Percentiles rank a stretch among this genome's conserved stretches.
phyloP scores from a whole-genome alignment of 2,329 filamentous ascomycete species.

The Fusarium miscanthi region DNA sequence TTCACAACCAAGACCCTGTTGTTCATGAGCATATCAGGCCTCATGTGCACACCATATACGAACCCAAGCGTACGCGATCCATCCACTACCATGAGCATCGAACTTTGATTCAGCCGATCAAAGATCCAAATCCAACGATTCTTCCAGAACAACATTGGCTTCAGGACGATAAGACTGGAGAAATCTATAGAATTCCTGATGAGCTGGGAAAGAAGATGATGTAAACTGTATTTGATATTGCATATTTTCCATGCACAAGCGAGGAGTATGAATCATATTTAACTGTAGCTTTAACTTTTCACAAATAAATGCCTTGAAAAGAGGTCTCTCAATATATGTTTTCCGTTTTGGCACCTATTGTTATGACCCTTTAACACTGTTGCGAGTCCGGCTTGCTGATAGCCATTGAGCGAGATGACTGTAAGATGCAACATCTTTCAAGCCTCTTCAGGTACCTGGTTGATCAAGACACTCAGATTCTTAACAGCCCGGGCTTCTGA shows the following conservation, averaged over 20 bases:
- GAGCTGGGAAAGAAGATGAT: constrained; percentile 30
- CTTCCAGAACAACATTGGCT: constrained; percentile 40
- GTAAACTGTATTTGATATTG: background rate
- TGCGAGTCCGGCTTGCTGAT: background rate
- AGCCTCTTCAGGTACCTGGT: background rate
- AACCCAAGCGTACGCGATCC: constrained; percentile 37
- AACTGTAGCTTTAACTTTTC: background rate
- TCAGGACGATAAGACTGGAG: constrained; percentile 39
- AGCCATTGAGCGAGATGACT: background rate
- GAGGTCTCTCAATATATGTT: background rate
- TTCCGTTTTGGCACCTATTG: too few relatives aligned
- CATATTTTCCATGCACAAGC: background rate
- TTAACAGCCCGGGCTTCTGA: background rate
- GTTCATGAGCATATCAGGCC: constrained; percentile 33
- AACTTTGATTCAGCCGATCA: constrained; percentile 39
- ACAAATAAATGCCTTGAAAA: background rate
- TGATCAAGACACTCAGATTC: background rate
- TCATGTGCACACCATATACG: constrained; percentile 38
- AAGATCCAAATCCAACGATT: constrained; percentile 36
- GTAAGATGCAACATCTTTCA: too few relatives aligned
- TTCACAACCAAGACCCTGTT: constrained; percentile 29
- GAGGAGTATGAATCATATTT: background rate
- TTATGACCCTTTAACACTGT: background rate
- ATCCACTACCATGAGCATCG: constrained; percentile 42
- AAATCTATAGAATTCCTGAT: constrained; percentile 44